Percentiles rank a stretch among this genome's conserved stretches.
Evolutionary conservation across 345 rosid species (phyloP).

Genomic region (Lenwebbia sp.): DNA sequence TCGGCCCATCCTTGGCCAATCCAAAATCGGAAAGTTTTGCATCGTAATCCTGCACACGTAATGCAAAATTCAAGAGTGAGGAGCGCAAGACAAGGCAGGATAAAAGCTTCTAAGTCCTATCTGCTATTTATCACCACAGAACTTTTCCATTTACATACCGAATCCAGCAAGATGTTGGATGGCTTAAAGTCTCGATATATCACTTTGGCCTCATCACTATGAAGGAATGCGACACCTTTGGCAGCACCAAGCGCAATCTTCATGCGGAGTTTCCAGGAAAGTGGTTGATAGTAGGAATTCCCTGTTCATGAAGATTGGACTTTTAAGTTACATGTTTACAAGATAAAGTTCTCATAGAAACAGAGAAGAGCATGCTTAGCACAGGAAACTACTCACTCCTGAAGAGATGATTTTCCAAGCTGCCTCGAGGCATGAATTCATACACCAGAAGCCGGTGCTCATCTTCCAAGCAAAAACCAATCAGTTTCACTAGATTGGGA

Average conservation of each 20-base stretch:
- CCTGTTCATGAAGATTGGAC: constrained; percentile 23
- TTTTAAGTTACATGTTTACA: not conserved
- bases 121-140: not conserved
- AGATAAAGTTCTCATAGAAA: not conserved
- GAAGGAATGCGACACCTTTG: constrained; percentile 89
- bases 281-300: constrained; percentile 49
- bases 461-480: constrained; percentile 92
- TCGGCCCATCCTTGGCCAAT: constrained; percentile 43
- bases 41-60: constrained; percentile 15
- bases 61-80: not conserved
- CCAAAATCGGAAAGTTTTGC: constrained; percentile 48
- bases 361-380: not conserved
- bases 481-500: constrained; percentile 74
- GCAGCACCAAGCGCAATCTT: constrained; percentile 93
- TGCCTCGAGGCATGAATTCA: constrained; percentile 90
- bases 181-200: constrained; percentile 90
- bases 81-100: not conserved
- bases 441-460: constrained; percentile 88
- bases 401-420: constrained; percentile 89
- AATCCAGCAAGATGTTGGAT: constrained; percentile 72
- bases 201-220: constrained; percentile 68
- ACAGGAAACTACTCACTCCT: constrained; percentile 26
- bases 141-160: constrained; percentile 21
- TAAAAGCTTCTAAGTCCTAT: not conserved
- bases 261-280: constrained; percentile 73